A percentile compares a stretch with the other conserved stretches of the same genome.
Conservation (phyloP, 768 basidiomycete genomes). For the Mycena crocata region DNA sequence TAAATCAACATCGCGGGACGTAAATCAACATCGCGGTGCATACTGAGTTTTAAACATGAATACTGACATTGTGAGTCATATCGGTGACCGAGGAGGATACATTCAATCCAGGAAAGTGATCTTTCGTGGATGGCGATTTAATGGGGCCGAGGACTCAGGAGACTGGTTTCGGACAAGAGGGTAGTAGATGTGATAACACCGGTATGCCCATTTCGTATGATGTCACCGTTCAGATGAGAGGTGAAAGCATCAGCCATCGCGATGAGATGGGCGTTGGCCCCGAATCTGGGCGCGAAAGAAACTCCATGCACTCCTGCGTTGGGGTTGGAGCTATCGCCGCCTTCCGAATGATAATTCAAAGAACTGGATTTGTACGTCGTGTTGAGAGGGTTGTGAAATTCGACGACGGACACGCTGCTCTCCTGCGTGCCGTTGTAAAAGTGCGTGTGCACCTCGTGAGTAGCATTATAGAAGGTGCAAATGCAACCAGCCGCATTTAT, state of each 20-base stretch:
- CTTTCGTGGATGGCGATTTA: not conserved
- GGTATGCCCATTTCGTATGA: not conserved
- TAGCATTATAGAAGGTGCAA: conserved; percentile 19
- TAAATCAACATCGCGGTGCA: too few species aligned
- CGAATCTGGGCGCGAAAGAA: conserved; percentile 10
- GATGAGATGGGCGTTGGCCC: conserved; percentile 14
- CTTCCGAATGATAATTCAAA: not conserved
- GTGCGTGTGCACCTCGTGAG: conserved; percentile 7
- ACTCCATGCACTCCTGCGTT: not conserved
- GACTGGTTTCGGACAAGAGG: conserved; percentile 8
- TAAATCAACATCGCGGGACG: not conserved
- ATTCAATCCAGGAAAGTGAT: conserved; percentile 17
- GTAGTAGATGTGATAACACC: conserved; percentile 11
- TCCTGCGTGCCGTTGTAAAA: conserved; percentile 18
- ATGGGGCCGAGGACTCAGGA: not conserved
- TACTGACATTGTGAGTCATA: conserved; percentile 1
- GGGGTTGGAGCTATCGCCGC: not conserved
- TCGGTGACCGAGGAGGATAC: conserved; percentile 12
- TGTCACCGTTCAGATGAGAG: conserved; percentile 6
- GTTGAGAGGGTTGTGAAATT: conserved; percentile 16
- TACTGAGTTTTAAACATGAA: too few species aligned
- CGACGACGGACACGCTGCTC: not conserved
- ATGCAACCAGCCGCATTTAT: conserved; percentile 18
- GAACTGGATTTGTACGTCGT: conserved; percentile 7
- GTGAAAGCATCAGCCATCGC: conserved; percentile 23